Base-by-base conservation (phyloP, 2,329 filamentous ascomycete species). In the Phialemonium atrogriseum region DNA sequence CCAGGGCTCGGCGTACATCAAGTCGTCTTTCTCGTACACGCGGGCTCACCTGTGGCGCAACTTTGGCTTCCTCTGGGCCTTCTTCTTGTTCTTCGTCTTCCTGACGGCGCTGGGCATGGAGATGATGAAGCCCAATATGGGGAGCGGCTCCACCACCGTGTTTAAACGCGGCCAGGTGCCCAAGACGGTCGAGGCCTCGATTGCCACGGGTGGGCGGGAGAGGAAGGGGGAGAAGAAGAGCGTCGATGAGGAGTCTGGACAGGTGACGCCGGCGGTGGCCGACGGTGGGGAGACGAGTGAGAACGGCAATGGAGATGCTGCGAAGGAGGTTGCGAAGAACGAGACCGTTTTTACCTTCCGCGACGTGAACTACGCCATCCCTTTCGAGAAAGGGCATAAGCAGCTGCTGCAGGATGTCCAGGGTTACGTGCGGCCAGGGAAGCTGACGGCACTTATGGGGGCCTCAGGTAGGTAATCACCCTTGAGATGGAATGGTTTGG, bases 391-490 rank as follows among this genome's bases (percentile, higher is more conserved):
- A 2, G 53, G 55, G 1, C 47, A 54, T 14, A 52, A 51, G 31
- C 44, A 49, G 21, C 46, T 62, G 1, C 46, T 68, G 56, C 77
- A 79, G 30, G 43, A 76, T 5, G 73, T 91, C 37, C 79, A 68
- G 35, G 85, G 85, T 2, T 89, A 84, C 43, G 84, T 77, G 2
- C 87, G 86, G 47, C 85, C 85, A 1, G 84, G 85, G 12, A 58
- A 81, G 12, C 78, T 93, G 71, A 77, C 85, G 25, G 85, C 85
- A 0, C 62, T 93, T 1, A 84, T 91, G 66, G 86, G 86, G 33
- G 82, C 81, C 2, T 84, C 76, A 4, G 84, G 83, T 25, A 23
- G 21, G 9, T 9, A 23, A n/a, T 23, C 21, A 23, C 8, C n/a
- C 21, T 23, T 23, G 9, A 23, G 9, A 23, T 23, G 21, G 21